Evolutionary conservation across 345 rosid species (phyloP), one percentile per base, ranked within the genome.

Genomic region (Streptanthus diversifolius): DNA sequence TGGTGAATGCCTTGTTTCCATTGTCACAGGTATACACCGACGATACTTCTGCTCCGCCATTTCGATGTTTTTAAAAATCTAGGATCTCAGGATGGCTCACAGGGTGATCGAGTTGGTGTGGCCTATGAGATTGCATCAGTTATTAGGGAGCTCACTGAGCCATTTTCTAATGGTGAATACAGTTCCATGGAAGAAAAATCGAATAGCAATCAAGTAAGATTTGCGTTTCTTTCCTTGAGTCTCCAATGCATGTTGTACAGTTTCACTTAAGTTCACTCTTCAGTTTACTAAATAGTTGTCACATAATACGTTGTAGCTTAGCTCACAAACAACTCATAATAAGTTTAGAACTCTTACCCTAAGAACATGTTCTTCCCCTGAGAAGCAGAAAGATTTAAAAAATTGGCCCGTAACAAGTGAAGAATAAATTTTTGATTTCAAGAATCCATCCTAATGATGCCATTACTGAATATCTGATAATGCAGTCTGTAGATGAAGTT

Each of bases 21-120:
- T 33, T 75, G 37, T 77, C 70, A 41, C 86, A 95, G 97, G 63
- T 95, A 91, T 77, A 80, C 88, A 15, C 97, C 96, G 24, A 57
- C 95, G 8, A 87, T 95, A 73, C 88, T 95, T 83, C 80, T 95
- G 74, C 99, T 91, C 54, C 92, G 85, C 61, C 95, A 89, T 81
- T 95, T 95, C 74, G 96, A 95, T 49, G 90, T 86, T 80, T 85
- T 91, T n/a, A 87, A 82, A 72, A 81, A 87, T 82, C 71, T 86
- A 82, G 86, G 63, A 57, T 87, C 89, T 15, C 84, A 82, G 39
- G 97, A 89, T 60, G 90, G 95, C 71, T 85, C 84, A 67, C 75
- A 79, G 67, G 85, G 80, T 70, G 93, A 95, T 61, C 99, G 84
- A 81, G 85, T 82, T 78, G 99, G 96, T 45, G 77, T 85, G 29